phyloP scores from a whole-genome alignment of 2,329 filamentous ascomycete genomes.

The Leptographium flavum region DNA sequence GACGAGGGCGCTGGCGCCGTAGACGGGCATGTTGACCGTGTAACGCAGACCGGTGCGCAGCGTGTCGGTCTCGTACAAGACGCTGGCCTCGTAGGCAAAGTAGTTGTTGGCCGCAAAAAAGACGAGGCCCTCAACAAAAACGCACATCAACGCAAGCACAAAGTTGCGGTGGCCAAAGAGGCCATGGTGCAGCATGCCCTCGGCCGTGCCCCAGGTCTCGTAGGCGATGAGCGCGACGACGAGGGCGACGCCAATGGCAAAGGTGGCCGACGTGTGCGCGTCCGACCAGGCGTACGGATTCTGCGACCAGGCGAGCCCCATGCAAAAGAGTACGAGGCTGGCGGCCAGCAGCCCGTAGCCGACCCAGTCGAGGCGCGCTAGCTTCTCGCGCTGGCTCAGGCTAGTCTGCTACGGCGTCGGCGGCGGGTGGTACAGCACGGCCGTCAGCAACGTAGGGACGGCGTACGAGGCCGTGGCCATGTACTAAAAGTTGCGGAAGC shows the following conservation, averaged over 20 bases:
- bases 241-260: conserved; percentile 19
- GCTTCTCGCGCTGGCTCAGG: conserved; percentile 18
- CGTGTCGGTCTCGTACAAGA: conserved; percentile 20
- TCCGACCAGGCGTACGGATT: conserved; percentile 25
- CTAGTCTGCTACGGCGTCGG: conserved; percentile 14
- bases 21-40: conserved; percentile 19
- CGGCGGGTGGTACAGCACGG: conserved; percentile 21
- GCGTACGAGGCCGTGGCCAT: conserved; percentile 18
- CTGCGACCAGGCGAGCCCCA: conserved; percentile 23
- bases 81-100: conserved; percentile 23
- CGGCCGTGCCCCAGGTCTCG: conserved; percentile 20
- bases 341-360: conserved; percentile 21
- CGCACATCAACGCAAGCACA: conserved; percentile 19
- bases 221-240: conserved; percentile 17
- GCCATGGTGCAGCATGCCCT: conserved; percentile 26
- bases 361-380: conserved; percentile 23
- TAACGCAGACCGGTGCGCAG: conserved; percentile 20
- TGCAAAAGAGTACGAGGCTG: conserved; percentile 23
- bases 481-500: conserved; percentile 23
- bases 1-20: conserved; percentile 16
- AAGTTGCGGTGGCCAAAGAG: conserved; percentile 25
- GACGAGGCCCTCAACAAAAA: conserved; percentile 23
- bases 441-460: conserved; percentile 15
- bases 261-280: conserved; percentile 20
- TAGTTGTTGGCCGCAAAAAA: conserved; percentile 28